Evolutionary conservation across 345 rosid species (phyloP).

Genomic region (Gossypium ekmanianum): DNA sequence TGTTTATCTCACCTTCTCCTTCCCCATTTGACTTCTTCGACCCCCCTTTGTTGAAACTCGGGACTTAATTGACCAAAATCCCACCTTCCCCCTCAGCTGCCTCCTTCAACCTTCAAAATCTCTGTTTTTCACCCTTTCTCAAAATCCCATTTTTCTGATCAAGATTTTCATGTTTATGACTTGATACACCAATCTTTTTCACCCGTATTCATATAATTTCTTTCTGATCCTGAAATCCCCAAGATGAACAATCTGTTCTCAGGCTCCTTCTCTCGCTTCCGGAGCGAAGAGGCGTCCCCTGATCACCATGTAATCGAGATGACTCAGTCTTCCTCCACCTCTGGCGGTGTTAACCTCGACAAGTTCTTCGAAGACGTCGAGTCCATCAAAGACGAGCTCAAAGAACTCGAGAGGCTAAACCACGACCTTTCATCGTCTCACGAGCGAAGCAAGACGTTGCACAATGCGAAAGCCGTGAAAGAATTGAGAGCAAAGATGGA

Average conservation of each 20-base stretch:
- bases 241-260: slow-evolving; percentile 80
- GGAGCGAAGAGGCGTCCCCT: slow-evolving; percentile 43
- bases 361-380: slow-evolving; percentile 85
- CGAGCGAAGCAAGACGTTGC: slow-evolving; percentile 88
- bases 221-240: background rate
- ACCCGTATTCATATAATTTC: no score
- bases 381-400: slow-evolving; percentile 70
- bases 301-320: slow-evolving; percentile 36
- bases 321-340: slow-evolving; percentile 2
- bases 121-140: background rate
- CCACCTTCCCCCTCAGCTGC: background rate
- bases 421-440: slow-evolving; percentile 57
- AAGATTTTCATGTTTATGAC: background rate
- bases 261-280: slow-evolving; percentile 62
- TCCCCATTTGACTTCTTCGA: background rate
- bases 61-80: background rate
- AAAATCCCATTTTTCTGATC: background rate
- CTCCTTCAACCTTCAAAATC: background rate
- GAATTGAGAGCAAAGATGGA: slow-evolving; percentile 82
- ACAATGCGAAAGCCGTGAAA: slow-evolving; percentile 68
- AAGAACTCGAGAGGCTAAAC: slow-evolving; percentile 65
- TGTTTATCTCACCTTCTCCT: background rate
- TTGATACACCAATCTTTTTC: background rate
- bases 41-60: background rate
- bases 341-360: slow-evolving; percentile 68